Conservation (phyloP, 441 rosid species). For the Bruguiera hainesii region DNA sequence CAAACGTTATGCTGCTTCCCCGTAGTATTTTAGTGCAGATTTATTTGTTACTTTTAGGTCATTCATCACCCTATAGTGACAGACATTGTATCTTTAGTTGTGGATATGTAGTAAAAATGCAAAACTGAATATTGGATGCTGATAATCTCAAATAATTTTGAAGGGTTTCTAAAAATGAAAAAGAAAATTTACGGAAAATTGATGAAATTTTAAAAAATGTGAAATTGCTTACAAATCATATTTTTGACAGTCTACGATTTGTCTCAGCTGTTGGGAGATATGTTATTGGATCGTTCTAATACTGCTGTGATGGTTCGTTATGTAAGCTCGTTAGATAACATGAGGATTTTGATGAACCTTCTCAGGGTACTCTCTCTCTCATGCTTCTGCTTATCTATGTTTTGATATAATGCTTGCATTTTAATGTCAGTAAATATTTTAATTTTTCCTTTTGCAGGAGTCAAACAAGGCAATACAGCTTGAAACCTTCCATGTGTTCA, state of each 20-base stretch:
- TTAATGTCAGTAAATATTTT: background rate
- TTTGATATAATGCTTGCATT: background rate
- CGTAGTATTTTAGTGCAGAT: too few relatives aligned
- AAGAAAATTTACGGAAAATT: too few relatives aligned
- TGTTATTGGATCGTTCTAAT: constrained; percentile 79
- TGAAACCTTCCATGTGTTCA: constrained; percentile 67
- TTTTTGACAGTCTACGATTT: constrained; percentile 4
- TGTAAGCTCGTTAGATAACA: constrained; percentile 68
- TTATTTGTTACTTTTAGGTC: too few relatives aligned
- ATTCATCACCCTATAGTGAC: too few relatives aligned
- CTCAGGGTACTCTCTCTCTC: constrained; percentile 41
- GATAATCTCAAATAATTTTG: too few relatives aligned
- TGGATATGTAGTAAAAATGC: background rate
- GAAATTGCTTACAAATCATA: too few relatives aligned
- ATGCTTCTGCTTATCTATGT: background rate
- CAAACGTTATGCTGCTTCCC: too few relatives aligned
- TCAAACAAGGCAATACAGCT: constrained; percentile 50
- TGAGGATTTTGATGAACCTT: constrained; percentile 88
- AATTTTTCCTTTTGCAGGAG: constrained; percentile 38
- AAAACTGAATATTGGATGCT: too few relatives aligned
- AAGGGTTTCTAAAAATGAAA: too few relatives aligned
- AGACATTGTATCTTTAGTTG: background rate
- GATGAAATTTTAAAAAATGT: too few relatives aligned
- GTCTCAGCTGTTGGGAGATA: constrained; percentile 57
- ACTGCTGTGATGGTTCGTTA: constrained; percentile 68